Evolutionary conservation across 2,329 filamentous ascomycete genomes (phyloP).

Genomic region (Trichophyton equinum): DNA sequence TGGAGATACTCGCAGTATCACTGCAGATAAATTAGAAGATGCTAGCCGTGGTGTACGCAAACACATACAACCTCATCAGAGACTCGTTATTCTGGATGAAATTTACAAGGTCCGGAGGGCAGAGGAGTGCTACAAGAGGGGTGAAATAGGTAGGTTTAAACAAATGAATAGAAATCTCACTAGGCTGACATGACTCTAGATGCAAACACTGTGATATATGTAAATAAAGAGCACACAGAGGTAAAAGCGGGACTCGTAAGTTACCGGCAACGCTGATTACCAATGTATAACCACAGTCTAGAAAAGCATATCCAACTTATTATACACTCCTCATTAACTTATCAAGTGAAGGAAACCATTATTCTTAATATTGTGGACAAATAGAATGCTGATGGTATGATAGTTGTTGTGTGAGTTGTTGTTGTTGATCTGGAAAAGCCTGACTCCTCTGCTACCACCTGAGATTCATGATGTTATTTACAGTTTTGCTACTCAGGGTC

Average conservation of each 20-base stretch:
- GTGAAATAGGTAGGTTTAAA: slow-evolving; percentile 30
- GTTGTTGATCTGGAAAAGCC: neutral
- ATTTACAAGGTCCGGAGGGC: slow-evolving; percentile 20
- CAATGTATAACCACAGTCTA: too few relatives aligned
- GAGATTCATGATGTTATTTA: neutral
- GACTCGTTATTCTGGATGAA: slow-evolving; percentile 29
- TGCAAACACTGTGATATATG: slow-evolving; percentile 23
- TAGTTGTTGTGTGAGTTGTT: too few relatives aligned
- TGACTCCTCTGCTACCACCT: neutral
- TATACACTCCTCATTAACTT: neutral
- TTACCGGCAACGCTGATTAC: neutral
- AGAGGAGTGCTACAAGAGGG: slow-evolving; percentile 31
- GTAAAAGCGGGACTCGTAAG: slow-evolving; percentile 2
- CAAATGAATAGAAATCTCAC: slow-evolving; percentile 10
- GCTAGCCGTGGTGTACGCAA: slow-evolving; percentile 26
- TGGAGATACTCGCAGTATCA: slow-evolving; percentile 22
- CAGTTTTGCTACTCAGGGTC: neutral
- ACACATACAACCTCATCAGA: slow-evolving; percentile 24
- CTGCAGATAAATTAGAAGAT: slow-evolving; percentile 29
- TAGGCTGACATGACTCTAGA: neutral
- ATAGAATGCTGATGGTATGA: too few relatives aligned
- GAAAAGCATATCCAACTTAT: neutral
- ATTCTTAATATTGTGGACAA: too few relatives aligned
- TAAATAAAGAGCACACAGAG: slow-evolving; percentile 20
- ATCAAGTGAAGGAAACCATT: neutral